phyloP scores from a whole-genome alignment of 768 basidiomycete species.

The Mrakia gelida region DNA sequence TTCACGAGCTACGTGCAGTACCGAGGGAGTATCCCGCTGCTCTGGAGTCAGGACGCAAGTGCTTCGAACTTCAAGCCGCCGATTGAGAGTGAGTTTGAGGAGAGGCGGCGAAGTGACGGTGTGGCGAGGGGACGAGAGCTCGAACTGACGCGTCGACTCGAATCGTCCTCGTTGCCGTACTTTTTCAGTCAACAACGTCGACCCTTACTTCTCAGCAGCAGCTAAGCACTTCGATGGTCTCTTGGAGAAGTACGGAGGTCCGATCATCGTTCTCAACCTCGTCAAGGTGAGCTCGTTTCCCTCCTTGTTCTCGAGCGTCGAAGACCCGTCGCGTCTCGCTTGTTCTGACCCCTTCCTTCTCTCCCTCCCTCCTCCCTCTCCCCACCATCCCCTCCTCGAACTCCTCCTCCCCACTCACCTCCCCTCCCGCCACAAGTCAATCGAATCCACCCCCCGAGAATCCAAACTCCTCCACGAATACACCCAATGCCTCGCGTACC shows the following conservation, averaged over 20 bases:
- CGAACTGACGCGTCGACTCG: neutral
- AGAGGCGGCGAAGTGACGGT: neutral
- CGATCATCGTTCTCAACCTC: slow-evolving; percentile 84
- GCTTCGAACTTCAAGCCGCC: slow-evolving; percentile 89
- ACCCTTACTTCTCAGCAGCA: slow-evolving; percentile 91
- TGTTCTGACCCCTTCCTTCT: no score
- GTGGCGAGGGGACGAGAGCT: neutral
- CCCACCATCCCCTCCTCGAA: neutral
- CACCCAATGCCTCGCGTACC: slow-evolving; percentile 80
- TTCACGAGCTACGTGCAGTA: slow-evolving; percentile 94
- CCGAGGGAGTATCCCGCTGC: slow-evolving; percentile 71
- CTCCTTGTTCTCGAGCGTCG: no score
- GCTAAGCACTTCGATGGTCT: slow-evolving; percentile 89
- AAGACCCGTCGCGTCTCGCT: neutral
- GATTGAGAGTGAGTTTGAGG: slow-evolving; percentile 71
- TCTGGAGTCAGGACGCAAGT: slow-evolving; percentile 91
- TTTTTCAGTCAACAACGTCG: slow-evolving; percentile 73
- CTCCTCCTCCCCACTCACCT: neutral
- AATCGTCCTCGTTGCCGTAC: neutral
- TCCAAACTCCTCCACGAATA: slow-evolving; percentile 86
- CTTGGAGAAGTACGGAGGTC: slow-evolving; percentile 80
- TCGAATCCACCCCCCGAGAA: slow-evolving; percentile 63
- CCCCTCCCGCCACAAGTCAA: slow-evolving; percentile 33
- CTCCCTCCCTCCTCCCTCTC: no score
- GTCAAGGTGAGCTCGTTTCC: slow-evolving; percentile 72